phyloP scores from a whole-genome alignment of 2,329 filamentous ascomycete genomes.

The Penicillium frequentans region DNA sequence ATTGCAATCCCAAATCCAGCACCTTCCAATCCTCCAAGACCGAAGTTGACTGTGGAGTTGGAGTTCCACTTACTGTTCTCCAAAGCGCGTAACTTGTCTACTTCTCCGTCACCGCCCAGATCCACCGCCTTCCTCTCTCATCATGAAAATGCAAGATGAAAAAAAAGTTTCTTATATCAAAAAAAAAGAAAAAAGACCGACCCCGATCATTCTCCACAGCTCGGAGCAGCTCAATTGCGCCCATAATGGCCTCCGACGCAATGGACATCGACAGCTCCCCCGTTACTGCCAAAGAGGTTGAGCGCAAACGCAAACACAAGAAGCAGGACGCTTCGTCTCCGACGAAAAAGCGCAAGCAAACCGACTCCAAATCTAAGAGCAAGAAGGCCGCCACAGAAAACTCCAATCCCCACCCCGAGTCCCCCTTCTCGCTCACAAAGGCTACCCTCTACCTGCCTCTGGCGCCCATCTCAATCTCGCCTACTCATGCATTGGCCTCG shows the following conservation, averaged over 20 bases:
- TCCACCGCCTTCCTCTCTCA: conserved; percentile 27
- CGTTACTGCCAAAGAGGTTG: conserved; percentile 17
- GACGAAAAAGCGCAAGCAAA: conserved; percentile 44
- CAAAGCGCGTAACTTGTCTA: neutral
- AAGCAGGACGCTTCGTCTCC: conserved; percentile 45
- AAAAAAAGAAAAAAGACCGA: conserved; percentile 16
- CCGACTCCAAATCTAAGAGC: conserved; percentile 20
- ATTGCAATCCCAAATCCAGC: neutral
- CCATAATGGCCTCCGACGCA: conserved; percentile 38
- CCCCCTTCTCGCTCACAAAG: conserved; percentile 76
- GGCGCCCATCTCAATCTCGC: conserved; percentile 55
- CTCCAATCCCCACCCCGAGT: conserved; percentile 41
- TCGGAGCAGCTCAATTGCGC: conserved; percentile 24
- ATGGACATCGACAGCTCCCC: conserved; percentile 40
- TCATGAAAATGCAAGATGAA: conserved; percentile 23
- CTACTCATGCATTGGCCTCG: conserved; percentile 55
- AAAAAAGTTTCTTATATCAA: conserved; percentile 30
- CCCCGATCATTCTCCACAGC: conserved; percentile 11
- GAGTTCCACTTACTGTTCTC: neutral
- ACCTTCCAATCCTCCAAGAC: neutral
- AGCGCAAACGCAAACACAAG: conserved; percentile 48
- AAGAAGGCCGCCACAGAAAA: conserved; percentile 25
- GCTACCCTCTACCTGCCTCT: conserved; percentile 70
- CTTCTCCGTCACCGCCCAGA: conserved; percentile 24
- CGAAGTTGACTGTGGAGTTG: neutral